Percentiles rank a stretch among this genome's conserved stretches.
Evolutionary conservation across 2,329 filamentous ascomycete species (phyloP).

Genomic region (Phaeoacremonium minimum): DNA sequence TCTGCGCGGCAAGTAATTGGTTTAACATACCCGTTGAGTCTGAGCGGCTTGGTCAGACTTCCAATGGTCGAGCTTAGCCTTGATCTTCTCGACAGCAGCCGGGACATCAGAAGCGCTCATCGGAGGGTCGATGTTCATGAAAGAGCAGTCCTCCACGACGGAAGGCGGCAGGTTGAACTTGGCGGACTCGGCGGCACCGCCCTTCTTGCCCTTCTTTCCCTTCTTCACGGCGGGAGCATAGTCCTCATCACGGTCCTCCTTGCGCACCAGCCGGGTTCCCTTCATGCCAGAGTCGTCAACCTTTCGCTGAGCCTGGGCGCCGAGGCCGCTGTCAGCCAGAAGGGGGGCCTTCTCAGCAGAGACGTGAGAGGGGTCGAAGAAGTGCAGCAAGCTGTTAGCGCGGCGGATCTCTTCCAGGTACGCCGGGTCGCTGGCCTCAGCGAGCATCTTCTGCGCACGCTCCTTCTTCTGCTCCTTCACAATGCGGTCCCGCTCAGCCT

Average conservation of each 20-base stretch:
- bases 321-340: conserved; percentile 66
- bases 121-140: conserved; percentile 82
- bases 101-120: conserved; percentile 82
- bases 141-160: conserved; percentile 84
- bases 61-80: conserved; percentile 87
- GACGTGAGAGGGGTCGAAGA: conserved; percentile 75
- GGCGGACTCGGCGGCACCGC: conserved; percentile 41
- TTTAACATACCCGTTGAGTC: conserved; percentile 74
- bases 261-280: conserved; percentile 77
- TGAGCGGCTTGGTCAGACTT: conserved; percentile 85
- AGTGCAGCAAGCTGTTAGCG: conserved; percentile 80
- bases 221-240: conserved; percentile 81
- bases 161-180: conserved; percentile 81
- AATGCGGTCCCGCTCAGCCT: conserved; percentile 73
- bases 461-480: conserved; percentile 71
- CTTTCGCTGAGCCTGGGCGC: conserved; percentile 74
- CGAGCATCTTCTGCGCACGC: conserved; percentile 70
- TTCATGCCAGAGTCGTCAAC: conserved; percentile 82
- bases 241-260: conserved; percentile 83
- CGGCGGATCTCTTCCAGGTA: conserved; percentile 91
- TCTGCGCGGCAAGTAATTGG: neutral
- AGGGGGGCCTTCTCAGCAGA: conserved; percentile 62
- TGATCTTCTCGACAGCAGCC: conserved; percentile 77
- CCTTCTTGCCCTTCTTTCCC: conserved; percentile 84
- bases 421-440: conserved; percentile 79